These are phyloP conservation scores for Blastocystis hominis DNA, from an alignment of 352 stramenopile genomes.

Conservation along the genomic window DNA sequence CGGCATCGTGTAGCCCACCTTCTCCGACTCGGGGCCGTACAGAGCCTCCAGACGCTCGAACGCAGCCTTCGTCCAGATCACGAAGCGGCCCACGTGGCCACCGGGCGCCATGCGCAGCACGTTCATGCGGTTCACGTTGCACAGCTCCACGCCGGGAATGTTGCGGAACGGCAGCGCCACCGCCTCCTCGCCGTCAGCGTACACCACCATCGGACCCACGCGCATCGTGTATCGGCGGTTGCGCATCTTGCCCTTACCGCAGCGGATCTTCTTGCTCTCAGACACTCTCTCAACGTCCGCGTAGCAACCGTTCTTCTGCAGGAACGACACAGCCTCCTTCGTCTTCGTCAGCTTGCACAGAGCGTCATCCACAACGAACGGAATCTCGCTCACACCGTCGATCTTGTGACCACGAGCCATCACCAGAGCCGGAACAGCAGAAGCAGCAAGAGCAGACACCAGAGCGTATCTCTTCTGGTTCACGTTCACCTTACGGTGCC, in stretches of 20 bases:
- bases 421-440: constrained; percentile 87
- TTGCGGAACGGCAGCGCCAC: constrained; percentile 83
- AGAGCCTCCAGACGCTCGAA: constrained; percentile 90
- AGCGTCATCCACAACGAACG: constrained; percentile 76
- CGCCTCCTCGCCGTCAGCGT: constrained; percentile 70
- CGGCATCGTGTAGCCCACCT: no score
- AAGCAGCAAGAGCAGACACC: constrained; percentile 87
- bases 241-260: constrained; percentile 93
- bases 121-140: constrained; percentile 91
- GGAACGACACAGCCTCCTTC: constrained; percentile 81
- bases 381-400: constrained; percentile 88
- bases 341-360: constrained; percentile 79
- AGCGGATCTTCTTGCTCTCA: constrained; percentile 89
- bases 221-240: constrained; percentile 89
- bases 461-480: constrained; percentile 94
- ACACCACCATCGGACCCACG: constrained; percentile 88
- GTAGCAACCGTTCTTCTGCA: constrained; percentile 84
- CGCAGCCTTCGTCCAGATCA: constrained; percentile 92
- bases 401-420: constrained; percentile 93
- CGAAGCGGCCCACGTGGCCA: constrained; percentile 94
- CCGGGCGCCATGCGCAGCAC: constrained; percentile 89
- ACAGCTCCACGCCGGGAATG: constrained; percentile 91
- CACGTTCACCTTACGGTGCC: constrained; percentile 94
- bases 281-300: constrained; percentile 93
- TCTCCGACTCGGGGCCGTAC: constrained; percentile 82